Evolutionary conservation across 164 flowering plant genomes (phyloP).

Genomic region (Vitis amurensis): DNA sequence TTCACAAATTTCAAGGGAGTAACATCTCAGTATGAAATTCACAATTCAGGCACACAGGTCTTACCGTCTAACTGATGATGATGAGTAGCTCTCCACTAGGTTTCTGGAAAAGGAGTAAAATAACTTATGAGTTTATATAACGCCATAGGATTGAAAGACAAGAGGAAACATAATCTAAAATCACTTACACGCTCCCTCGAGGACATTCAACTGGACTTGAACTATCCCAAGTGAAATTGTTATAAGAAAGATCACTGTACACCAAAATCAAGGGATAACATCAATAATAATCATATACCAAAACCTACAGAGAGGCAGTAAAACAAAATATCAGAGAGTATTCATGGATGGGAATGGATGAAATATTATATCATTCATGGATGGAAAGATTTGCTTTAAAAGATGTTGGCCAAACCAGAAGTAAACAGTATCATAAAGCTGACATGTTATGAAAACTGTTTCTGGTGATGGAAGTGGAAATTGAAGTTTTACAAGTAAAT

Average conservation of each 20-base stretch:
- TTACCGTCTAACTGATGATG: conserved; percentile 46
- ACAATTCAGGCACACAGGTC: conserved; percentile 14
- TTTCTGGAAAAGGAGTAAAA: conserved; percentile 42
- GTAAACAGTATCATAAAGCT: not conserved
- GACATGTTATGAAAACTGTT: not conserved
- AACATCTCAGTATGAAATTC: too few species aligned
- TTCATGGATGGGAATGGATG: too few species aligned
- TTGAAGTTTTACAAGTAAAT: conserved; percentile 1
- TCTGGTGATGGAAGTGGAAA: not conserved
- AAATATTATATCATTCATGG: too few species aligned
- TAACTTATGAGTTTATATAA: not conserved
- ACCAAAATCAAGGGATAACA: conserved; percentile 1
- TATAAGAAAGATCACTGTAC: conserved; percentile 68
- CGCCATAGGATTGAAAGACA: too few species aligned
- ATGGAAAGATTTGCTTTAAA: too few species aligned
- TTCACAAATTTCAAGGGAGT: too few species aligned
- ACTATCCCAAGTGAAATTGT: conserved; percentile 65
- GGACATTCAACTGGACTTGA: conserved; percentile 54
- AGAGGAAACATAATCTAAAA: conserved; percentile 2
- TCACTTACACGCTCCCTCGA: conserved; percentile 65
- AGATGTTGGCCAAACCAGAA: not conserved
- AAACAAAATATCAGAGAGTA: too few species aligned
- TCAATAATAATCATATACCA: not conserved
- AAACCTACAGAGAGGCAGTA: too few species aligned
- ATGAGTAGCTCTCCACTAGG: conserved; percentile 63